Evolutionary conservation across 345 rosid genomes (phyloP).

Genomic region (Kernera saxatilis): DNA sequence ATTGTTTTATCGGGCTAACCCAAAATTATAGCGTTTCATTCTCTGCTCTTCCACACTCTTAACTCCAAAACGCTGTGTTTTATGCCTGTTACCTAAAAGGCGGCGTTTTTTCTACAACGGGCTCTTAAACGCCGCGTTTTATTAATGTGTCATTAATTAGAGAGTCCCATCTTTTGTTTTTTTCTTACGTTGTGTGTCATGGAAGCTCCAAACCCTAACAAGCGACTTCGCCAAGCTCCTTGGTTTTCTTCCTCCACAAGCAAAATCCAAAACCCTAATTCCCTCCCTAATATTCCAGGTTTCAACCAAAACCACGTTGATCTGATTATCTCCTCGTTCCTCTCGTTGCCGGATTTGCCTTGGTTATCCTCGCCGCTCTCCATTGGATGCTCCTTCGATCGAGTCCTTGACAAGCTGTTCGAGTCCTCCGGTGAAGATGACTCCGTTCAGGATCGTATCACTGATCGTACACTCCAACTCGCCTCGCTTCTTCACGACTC

Average conservation of each 20-base stretch:
- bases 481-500: neutral
- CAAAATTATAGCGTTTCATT: too few relatives aligned
- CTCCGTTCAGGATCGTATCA: neutral
- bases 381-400: neutral
- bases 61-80: too few relatives aligned
- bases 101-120: too few relatives aligned
- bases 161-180: too few relatives aligned
- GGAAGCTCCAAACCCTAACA: too few relatives aligned
- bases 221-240: slow-evolving; percentile 8
- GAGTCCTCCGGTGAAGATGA: neutral
- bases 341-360: neutral
- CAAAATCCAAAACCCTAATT: neutral
- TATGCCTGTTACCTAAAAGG: too few relatives aligned
- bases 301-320: neutral
- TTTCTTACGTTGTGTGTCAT: too few relatives aligned
- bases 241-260: too few relatives aligned
- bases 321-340: neutral
- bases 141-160: too few relatives aligned
- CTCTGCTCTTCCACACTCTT: too few relatives aligned
- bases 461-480: neutral
- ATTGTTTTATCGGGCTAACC: too few relatives aligned
- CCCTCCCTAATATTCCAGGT: neutral
- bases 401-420: slow-evolving; percentile 15
- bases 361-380: slow-evolving; percentile 1
- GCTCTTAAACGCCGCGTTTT: too few relatives aligned